Base-by-base conservation (phyloP, 2,329 filamentous ascomycete genomes). In the Diaporthe aspalathi region DNA sequence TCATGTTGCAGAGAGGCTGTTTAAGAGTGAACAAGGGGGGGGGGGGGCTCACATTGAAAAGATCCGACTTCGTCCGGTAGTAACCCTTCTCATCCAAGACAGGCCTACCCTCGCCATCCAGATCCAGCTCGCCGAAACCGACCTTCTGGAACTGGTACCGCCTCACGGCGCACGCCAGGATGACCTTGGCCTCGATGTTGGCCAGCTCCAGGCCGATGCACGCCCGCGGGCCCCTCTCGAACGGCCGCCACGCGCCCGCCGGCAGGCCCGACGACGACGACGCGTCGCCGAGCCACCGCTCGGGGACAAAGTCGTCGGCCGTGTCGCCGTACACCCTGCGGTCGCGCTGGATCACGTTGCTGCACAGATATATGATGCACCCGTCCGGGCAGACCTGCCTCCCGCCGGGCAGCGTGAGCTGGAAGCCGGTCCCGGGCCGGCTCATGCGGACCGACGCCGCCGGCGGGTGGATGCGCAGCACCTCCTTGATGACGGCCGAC, bases 191-290 rank as follows among this genome's bases (percentile, higher is more conserved):
- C 73, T 81, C 79, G 45, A 81, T 76, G 24, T 78, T 85, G 0
- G 86, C 88, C 43, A 90, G 78, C 71, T 87, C 85, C 75, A 87
- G 84, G 0, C 87, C 88, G 43, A 90, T 84, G 74, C 87, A 90
- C 67, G 84, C 86, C 6, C 88, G 76, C 9, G 83, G 83, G 0
- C 87, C 87, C 29, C 84, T 82, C 74, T 87, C 85, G 74, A 89
- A 89, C 0, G 86, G 82, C 27, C 87, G 79, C 83, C 84, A 90
- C 1, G 87, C 86, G 50, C 83, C 81, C 9, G 77, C 72, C 47
- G 78, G 77, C 22, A 76, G 75, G 16, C 67, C 70, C 72, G 29
- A 65, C n/a, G n/a, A n/a, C n/a, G n/a, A n/a, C n/a, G n/a, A n/a
- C 22, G 67, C 29, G n/a, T 79, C 77, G 2, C 77, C 75, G 4